Evolutionary conservation across 148 eudicot genomes (phyloP), one percentile per base, ranked within the genome.

Genomic region (Spergularia bocconei): DNA sequence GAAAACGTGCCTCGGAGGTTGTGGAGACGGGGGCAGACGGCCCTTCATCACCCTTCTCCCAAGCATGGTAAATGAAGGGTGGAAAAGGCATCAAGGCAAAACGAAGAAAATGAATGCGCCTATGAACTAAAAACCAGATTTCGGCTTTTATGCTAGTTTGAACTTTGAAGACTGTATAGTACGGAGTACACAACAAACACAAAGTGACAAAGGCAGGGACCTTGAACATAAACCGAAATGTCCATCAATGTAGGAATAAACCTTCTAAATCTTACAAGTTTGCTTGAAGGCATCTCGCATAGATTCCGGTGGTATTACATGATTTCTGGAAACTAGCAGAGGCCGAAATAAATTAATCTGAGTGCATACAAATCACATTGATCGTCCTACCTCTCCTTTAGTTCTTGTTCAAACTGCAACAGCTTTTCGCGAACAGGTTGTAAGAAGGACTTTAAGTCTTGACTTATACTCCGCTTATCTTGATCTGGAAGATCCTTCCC

Each of bases 401-500:
- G 95, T 82, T 96, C 98, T 56, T 86, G 86, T 76, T 96, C 99
- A 36, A 96, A 96, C 77, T 84, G 85, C 20, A 75, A 63, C 77
- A 96, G 63, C 67, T 87, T 91, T 72, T 89, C 95, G 1, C 88
- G 88, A 14, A 92, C 74, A 7, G 99, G 99, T 78, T 86, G 80
- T 85, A 89, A 72, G 77, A 92, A 89, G 53, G 80, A 74, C 84
- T 88, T 92, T 78, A 96, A 47, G 73, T 95, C 97, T 78, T 87
- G 75, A 57, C 74, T 78, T 41, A 95, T 87, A 71, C 81, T 84
- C 69, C 65, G 82, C 83, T 86, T 89, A 54, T 90, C 91, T 79
- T 86, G 81, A 7, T 73, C 80, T 11, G 59, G n/a, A 57, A 95
- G 81, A 78, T 92, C 97, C 80, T 91, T 92, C 33, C 81, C 94